A percentile compares a stretch with the other conserved stretches of the same genome.
Conservation (phyloP, 305 asterid genomes). For the Solanum chacoense region DNA sequence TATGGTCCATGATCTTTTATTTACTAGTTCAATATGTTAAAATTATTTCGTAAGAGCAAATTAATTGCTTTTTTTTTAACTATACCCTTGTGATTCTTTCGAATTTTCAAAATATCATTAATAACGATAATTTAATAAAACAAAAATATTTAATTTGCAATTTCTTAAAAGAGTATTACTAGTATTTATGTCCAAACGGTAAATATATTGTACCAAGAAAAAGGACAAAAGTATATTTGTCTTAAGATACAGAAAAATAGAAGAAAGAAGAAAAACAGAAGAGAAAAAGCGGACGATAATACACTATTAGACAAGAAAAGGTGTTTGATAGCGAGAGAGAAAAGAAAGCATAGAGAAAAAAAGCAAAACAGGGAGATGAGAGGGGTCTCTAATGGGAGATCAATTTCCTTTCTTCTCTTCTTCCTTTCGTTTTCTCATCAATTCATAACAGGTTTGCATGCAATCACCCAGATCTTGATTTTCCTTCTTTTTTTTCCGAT, state of each 20-base stretch:
- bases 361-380: conserved; percentile 26
- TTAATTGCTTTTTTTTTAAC: neutral
- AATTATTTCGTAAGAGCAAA: neutral
- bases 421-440: conserved; percentile 30
- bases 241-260: neutral
- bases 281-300: neutral
- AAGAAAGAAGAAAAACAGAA: neutral
- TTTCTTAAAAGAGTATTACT: neutral
- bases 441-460: conserved; percentile 42
- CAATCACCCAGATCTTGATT: neutral
- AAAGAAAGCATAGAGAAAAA: neutral
- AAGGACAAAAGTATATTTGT: neutral
- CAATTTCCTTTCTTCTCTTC: conserved; percentile 36
- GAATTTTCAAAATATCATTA: neutral
- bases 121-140: neutral
- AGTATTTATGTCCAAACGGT: neutral
- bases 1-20: neutral
- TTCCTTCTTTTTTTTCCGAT: neutral
- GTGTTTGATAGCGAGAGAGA: neutral
- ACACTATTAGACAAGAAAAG: neutral
- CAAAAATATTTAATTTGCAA: neutral
- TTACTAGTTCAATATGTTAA: neutral
- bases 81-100: neutral
- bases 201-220: neutral
- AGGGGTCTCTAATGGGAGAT: conserved; percentile 32